Conservation (phyloP, 2,329 filamentous ascomycete species). For the Neurospora sp. region DNA sequence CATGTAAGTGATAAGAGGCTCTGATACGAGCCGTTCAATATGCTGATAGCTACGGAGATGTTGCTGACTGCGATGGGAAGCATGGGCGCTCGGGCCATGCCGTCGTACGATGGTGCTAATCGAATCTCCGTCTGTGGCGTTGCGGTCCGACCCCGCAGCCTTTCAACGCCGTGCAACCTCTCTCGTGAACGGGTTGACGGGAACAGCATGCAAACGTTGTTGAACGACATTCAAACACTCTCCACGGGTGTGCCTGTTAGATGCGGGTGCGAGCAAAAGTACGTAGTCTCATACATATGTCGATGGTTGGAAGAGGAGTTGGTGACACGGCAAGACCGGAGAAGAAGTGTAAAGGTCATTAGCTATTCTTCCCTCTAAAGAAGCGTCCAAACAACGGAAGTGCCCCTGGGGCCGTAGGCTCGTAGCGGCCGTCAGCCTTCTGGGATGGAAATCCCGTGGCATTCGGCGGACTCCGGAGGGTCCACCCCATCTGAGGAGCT, state of each 20-base stretch:
- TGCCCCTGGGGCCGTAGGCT: not conserved
- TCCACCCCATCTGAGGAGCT: constrained; percentile 12
- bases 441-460: constrained; percentile 7
- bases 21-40: not conserved
- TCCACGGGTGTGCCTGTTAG: not conserved
- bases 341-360: not conserved
- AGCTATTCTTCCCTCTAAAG: not conserved
- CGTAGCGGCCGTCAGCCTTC: not conserved
- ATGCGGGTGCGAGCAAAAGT: not conserved
- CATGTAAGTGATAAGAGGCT: not conserved
- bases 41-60: not conserved
- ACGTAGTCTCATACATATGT: not conserved
- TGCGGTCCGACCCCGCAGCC: not conserved
- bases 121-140: not conserved
- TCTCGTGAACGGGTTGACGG: not conserved
- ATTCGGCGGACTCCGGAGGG: constrained; percentile 23
- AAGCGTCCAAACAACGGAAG: not conserved
- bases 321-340: not conserved
- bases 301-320: not conserved
- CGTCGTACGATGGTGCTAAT: not conserved
- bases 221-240: not conserved
- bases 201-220: not conserved
- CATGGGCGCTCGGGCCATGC: not conserved
- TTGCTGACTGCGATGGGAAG: not conserved
- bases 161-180: not conserved